Base-by-base conservation (phyloP, 148 eudicot genomes). In the Amaranthus cruentus region DNA sequence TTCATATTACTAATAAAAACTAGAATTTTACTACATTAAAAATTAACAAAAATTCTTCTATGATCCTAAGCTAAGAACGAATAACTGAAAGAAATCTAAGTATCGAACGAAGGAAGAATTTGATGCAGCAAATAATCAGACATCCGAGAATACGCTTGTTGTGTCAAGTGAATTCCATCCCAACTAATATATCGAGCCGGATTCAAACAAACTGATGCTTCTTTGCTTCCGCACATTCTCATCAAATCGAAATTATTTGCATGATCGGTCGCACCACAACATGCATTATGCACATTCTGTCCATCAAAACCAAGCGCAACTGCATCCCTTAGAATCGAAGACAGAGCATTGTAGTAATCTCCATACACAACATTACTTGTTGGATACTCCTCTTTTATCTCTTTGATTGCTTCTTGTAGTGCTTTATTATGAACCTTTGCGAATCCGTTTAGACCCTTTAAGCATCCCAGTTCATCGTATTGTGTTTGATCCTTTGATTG, bases 121-220 rank as follows among this genome's bases (percentile, higher is more conserved):
- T 28, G 38, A 28, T 28, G 70, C 54, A 66, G 9, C 70, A 66
- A 48, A 52, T 55, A 66, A 47, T 66, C 12, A 11, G 70, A 66
- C 70, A 66, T 66, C 38, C 53, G 55, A 10, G 47, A 47, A 42
- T 66, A 66, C 14, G 70, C 70, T 55, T 47, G 70, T 66, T 66
- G 70, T n/a, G 70, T 68, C 71, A 51, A 51, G 8, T 68, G 58
- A 52, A 68, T 68, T 0, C 46, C 58, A 15, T 68, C 58, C 71
- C 58, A 68, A 8, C 71, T 68, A 18, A 68, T 52, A 56, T n/a
- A 68, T 44, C 52, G 1, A 14, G 21, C 21, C 4, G 71, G 71
- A 68, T 68, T 38, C 9, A 14, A 4, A 52, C 71, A 68, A 18
- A 52, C 71, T 4, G 51, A 56, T 12, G 8, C 51, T 8, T 58